These are phyloP conservation scores for Heracleum sosnowskyi DNA, from an alignment of 129 eudicot genomes.

Conservation along the genomic window DNA sequence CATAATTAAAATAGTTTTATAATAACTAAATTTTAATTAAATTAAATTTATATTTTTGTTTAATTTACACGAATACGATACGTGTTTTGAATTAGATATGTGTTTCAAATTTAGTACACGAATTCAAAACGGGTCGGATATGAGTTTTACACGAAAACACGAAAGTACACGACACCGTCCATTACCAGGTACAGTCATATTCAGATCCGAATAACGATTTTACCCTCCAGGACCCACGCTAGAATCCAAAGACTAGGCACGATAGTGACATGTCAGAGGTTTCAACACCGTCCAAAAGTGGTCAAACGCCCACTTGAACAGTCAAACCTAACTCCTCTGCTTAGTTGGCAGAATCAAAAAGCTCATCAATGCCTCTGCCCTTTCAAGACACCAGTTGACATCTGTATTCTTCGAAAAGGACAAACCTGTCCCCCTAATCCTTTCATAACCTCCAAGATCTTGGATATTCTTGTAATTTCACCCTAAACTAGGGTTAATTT, in stretches of 20 bases:
- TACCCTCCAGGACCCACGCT: slow-evolving; percentile 13
- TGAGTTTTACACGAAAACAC: too few species aligned
- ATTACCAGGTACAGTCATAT: neutral
- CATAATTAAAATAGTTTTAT: too few species aligned
- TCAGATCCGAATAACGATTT: neutral
- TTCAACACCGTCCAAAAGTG: slow-evolving; percentile 10
- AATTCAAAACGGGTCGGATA: too few species aligned
- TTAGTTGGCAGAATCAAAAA: slow-evolving; percentile 26
- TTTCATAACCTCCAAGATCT: neutral
- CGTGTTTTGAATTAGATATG: too few species aligned
- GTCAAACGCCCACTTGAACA: slow-evolving; percentile 22
- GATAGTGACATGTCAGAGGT: slow-evolving; percentile 31
- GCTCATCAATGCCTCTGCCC: slow-evolving; percentile 6
- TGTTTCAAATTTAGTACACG: too few species aligned
- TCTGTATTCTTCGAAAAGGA: slow-evolving; percentile 7
- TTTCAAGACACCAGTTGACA: slow-evolving; percentile 9
- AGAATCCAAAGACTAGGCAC: slow-evolving; percentile 33
- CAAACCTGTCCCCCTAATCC: slow-evolving; percentile 8
- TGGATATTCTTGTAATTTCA: neutral
- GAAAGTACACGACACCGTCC: too few species aligned
- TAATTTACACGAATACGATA: too few species aligned
- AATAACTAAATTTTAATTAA: too few species aligned
- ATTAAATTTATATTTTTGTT: too few species aligned
- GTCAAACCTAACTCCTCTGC: slow-evolving; percentile 11
- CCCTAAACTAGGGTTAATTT: neutral